Evolutionary conservation across 495 filamentous ascomycete genomes (phyloP), one percentile per base, ranked within the genome.

Genomic region (Aspergillus mulundensis): DNA sequence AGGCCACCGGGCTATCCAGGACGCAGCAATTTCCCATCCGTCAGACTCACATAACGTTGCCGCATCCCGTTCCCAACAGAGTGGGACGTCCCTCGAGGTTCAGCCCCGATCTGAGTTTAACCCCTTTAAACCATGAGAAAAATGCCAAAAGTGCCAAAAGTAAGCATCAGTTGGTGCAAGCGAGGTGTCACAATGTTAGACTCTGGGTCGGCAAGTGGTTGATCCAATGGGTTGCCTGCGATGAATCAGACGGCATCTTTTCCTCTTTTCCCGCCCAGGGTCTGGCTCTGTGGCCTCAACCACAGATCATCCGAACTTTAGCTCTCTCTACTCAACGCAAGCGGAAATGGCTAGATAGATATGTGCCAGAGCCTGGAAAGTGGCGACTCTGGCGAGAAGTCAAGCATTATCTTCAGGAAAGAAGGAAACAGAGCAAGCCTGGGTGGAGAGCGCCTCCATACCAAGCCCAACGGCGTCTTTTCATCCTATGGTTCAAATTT

Each of bases 21-120:
- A 51, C 49, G 24, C 19, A 1, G 10, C 42, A 23, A 23, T 5
- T 36, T 36, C 12, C 32, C 11, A 7, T 36, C 32, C 7, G 32
- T 36, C 32, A 28, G 4, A 28, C 12, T 2, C 49, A 40, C 41
- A 16, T 50, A 4, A 4, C 32, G 32, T 50, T 38, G 21, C 19
- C 30, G 18, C 7, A 16, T 12, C 30, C 28, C 46, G 46, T 41
- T 51, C 49, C 38, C 49, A 51, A 38, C 36, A 43, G 41, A 32
- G 53, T 50, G 58, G 58, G 53, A 60, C 48, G 45, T 34, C 21
- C 21, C n/a, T 40, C 38, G 44, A 53, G 40, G 32, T 51, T 38
- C 48, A 41, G 43, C 43, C 43, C 43, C 43, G 11, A 25, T 46
- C 21, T 25, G 20, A 46, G 43, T 46, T 46, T 25, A 36, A 25